A percentile compares a stretch with the other conserved stretches of the same genome.
Conservation (phyloP, 2,329 filamentous ascomycete species). For the Phialocephala subalpina region DNA sequence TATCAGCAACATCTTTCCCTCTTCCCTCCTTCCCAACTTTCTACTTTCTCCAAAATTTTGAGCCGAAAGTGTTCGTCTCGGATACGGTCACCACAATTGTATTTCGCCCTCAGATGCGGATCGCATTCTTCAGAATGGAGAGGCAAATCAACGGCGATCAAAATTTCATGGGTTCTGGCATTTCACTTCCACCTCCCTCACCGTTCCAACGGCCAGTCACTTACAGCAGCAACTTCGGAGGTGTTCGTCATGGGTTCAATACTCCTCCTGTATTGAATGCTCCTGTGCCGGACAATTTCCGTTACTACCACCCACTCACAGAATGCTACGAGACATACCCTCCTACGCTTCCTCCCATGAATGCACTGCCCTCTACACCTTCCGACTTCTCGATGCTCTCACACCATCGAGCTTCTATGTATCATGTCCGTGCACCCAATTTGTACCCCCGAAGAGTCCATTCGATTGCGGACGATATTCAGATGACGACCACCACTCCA, state of each 20-base stretch:
- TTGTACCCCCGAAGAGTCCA: neutral
- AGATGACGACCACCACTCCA: neutral
- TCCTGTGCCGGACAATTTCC: neutral
- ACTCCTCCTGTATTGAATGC: neutral
- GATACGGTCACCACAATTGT: neutral
- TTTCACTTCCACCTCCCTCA: neutral
- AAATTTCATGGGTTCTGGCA: slow-evolving; percentile 3
- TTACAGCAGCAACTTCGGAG: slow-evolving; percentile 16
- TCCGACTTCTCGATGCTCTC: neutral
- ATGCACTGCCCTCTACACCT: neutral
- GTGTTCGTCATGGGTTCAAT: slow-evolving; percentile 23
- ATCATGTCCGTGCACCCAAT: neutral
- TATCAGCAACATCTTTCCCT: neutral
- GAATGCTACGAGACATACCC: neutral
- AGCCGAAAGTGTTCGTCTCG: neutral
- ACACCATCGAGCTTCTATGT: neutral
- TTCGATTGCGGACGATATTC: neutral
- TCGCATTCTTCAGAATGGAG: slow-evolving; percentile 12
- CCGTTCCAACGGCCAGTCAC: neutral
- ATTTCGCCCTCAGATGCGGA: slow-evolving; percentile 1
- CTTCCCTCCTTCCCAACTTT: neutral
- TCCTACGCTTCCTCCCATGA: neutral
- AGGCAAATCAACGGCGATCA: neutral
- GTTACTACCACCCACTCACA: neutral
- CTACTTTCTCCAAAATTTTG: neutral